These are phyloP conservation scores for Ophidiomyces ophidiicola DNA, from an alignment of 2,329 filamentous ascomycete species.

Conservation along the genomic window DNA sequence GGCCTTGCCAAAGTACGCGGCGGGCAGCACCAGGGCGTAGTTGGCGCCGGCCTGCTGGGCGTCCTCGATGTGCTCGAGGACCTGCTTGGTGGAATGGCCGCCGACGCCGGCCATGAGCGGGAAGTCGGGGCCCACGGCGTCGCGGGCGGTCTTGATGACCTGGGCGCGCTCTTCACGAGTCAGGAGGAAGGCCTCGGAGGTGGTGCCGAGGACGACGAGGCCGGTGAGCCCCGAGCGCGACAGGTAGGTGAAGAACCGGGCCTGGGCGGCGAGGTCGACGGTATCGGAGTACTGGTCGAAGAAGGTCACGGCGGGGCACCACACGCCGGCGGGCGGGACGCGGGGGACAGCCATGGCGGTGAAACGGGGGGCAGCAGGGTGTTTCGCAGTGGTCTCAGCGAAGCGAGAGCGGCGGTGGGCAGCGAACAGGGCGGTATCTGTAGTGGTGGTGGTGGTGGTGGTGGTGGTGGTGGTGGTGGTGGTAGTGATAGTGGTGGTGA, in stretches of 20 bases:
- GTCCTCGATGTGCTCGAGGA: slow-evolving; percentile 47
- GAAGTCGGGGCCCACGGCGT: slow-evolving; percentile 41
- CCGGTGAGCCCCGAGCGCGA: slow-evolving; percentile 40
- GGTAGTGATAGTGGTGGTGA: no score
- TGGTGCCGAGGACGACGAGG: slow-evolving; percentile 44
- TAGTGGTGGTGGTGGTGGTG: no score
- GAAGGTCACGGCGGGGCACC: slow-evolving; percentile 44
- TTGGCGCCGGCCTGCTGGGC: slow-evolving; percentile 49
- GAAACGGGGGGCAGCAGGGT: neutral
- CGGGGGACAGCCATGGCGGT: slow-evolving; percentile 14
- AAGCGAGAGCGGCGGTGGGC: no score
- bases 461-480: no score
- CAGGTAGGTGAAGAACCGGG: slow-evolving; percentile 42
- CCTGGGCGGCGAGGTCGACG: slow-evolving; percentile 38
- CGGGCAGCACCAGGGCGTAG: slow-evolving; percentile 50
- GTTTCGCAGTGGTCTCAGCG: no score
- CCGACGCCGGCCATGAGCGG: slow-evolving; percentile 53
- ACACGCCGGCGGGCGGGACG: slow-evolving; percentile 33
- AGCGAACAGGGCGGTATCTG: no score
- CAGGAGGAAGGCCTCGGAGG: slow-evolving; percentile 45
- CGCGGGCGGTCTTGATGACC: slow-evolving; percentile 46
- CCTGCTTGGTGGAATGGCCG: slow-evolving; percentile 53
- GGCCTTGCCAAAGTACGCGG: slow-evolving; percentile 53
- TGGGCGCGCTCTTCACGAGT: slow-evolving; percentile 48
- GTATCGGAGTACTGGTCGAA: slow-evolving; percentile 41